Base-by-base conservation (phyloP, 768 basidiomycete genomes). In the Tricholoma furcatifolium region DNA sequence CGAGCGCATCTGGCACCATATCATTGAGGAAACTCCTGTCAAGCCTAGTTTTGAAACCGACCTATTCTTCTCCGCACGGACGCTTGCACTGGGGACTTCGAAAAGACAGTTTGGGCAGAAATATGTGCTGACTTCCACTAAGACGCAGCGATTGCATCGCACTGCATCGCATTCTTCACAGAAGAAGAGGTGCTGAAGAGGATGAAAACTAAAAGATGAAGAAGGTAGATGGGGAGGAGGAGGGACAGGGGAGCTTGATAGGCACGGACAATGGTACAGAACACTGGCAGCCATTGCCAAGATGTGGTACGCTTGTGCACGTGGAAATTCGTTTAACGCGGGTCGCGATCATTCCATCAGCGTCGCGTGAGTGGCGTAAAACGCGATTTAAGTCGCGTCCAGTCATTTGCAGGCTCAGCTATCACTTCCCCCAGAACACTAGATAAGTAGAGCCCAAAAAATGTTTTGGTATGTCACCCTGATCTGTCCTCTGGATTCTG, bases 151-250 rank as follows among this genome's bases (percentile, higher is more conserved):
- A 67, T 97, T 91, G 65, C 97, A 99, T 51, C 94, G 78, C 40
- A 99, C 82, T 2, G 91, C 88, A 69, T 98, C 96, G 69, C 97
- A 99, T 80, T 98, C 96, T 70, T 98, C 95, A 69, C 97, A 99
- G 68, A 98, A 98, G 70, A 93, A 97, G 7, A 99, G 83, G 24
- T 80, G 81, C 62, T 91, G 82, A 2, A 98, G 79, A 6, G 87
- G 80, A 61, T 95, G 91, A 65, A 94, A 92, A 60, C 83, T 86
- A 61, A 85, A 81, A 0, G 85, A 82, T 0, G 93, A 92, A 0
- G 93, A 91, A 2, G 81, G 73, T 0, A 90, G 76, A 61, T 84
- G 85, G 0, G 89, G 91, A 3, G 85, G 87, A 10, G 90, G 91
- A 10, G 87, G 85, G 18, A 77, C 67, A 14, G 78, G 78, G 15